Evolutionary conservation across 768 basidiomycete genomes (phyloP).

Genomic region (Boletus subparvulus): DNA sequence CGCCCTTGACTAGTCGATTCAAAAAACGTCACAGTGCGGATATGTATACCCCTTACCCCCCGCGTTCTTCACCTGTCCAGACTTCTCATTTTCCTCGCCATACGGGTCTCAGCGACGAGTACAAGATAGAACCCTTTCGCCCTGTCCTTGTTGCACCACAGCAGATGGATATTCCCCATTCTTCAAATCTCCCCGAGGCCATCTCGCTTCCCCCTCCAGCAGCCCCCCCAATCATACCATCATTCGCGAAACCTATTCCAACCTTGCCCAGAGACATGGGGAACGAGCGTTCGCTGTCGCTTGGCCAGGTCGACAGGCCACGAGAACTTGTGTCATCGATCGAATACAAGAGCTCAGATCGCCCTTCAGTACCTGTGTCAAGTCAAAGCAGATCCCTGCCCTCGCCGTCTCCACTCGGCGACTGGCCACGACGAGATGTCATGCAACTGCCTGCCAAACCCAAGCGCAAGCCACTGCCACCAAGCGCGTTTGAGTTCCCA

Average conservation of each 20-base stretch:
- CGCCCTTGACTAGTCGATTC: conserved; percentile 37
- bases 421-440: conserved; percentile 52
- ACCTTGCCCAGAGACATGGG: conserved; percentile 4
- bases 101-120: conserved; percentile 42
- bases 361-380: conserved; percentile 13
- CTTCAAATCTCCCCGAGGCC: conserved; percentile 25
- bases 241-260: conserved; percentile 17
- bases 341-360: conserved; percentile 35
- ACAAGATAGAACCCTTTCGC: conserved; percentile 48
- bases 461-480: conserved; percentile 14
- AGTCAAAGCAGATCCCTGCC: conserved; percentile 18
- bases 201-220: conserved; percentile 24
- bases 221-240: conserved; percentile 12
- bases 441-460: conserved; percentile 26
- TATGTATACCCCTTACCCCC: conserved; percentile 46
- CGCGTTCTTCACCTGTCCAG: conserved; percentile 35
- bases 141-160: conserved; percentile 27
- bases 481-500: conserved; percentile 28
- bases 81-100: conserved; percentile 33
- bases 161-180: conserved; percentile 18
- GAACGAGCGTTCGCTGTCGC: conserved; percentile 5
- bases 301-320: conserved; percentile 6
- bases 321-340: conserved; percentile 24
- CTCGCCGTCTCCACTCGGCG: conserved; percentile 47
- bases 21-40: conserved; percentile 35